These are phyloP conservation scores for Echria macrotheca DNA, from an alignment of 495 filamentous ascomycete genomes.

Conservation along the genomic window DNA sequence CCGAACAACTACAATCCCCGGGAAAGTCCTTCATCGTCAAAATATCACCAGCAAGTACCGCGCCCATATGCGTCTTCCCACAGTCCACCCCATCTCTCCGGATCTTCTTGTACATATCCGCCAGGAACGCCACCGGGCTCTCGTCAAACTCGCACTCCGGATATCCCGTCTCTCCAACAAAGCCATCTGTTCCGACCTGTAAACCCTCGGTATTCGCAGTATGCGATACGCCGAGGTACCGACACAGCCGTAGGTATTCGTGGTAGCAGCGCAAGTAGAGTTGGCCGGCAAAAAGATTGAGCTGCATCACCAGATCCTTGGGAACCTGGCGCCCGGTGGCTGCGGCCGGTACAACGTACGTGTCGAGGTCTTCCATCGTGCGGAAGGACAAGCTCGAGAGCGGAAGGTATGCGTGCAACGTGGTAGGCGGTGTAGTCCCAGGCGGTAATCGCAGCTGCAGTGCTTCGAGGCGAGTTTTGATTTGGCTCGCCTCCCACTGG, in stretches of 20 bases:
- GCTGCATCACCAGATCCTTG: constrained; percentile 33
- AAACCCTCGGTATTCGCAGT: constrained; percentile 7
- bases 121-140: constrained; percentile 53
- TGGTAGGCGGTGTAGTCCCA: constrained; percentile 19
- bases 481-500: constrained; percentile 54
- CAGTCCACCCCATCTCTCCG: constrained; percentile 47
- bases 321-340: constrained; percentile 13
- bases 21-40: constrained; percentile 28
- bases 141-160: constrained; percentile 37
- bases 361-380: constrained; percentile 44
- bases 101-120: constrained; percentile 43
- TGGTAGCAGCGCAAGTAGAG: constrained; percentile 51
- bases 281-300: constrained; percentile 65
- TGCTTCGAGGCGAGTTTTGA: constrained; percentile 37
- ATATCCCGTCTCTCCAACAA: constrained; percentile 23
- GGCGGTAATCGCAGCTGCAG: constrained; percentile 1
- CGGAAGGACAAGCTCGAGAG: constrained; percentile 39
- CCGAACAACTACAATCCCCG: too few species aligned
- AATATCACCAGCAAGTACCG: constrained; percentile 38
- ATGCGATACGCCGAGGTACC: constrained; percentile 45
- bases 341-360: constrained; percentile 33
- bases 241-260: constrained; percentile 50
- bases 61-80: constrained; percentile 51
- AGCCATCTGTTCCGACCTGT: constrained; percentile 35
- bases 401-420: constrained; percentile 56